Evolutionary conservation across 495 filamentous ascomycete species (phyloP).

Genomic region (Darksidea phi): DNA sequence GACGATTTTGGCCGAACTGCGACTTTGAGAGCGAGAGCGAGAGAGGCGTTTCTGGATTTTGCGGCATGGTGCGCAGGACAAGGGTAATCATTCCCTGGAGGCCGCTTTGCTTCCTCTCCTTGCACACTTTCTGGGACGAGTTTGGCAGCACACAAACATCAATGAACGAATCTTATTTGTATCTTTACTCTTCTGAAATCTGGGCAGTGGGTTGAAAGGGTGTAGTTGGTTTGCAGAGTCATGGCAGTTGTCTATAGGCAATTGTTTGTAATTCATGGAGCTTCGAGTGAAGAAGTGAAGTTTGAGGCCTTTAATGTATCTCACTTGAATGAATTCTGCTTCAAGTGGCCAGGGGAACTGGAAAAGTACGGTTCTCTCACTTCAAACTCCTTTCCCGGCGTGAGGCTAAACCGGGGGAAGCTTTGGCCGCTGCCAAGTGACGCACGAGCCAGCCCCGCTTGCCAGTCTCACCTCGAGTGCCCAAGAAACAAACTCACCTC

Average conservation of each 20-base stretch:
- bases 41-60: conserved; percentile 15
- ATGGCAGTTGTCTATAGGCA: too few relatives aligned
- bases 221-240: not conserved
- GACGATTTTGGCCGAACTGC: conserved; percentile 83
- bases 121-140: not conserved
- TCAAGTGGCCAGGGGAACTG: too few relatives aligned
- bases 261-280: too few relatives aligned
- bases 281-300: too few relatives aligned
- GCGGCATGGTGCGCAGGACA: not conserved
- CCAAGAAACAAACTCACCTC: not conserved
- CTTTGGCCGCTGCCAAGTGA: not conserved
- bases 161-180: conserved; percentile 38
- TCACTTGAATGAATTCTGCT: too few relatives aligned
- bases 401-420: too few relatives aligned
- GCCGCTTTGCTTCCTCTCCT: not conserved
- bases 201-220: not conserved
- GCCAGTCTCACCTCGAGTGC: too few relatives aligned
- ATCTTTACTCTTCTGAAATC: conserved; percentile 18
- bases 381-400: too few relatives aligned
- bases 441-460: too few relatives aligned
- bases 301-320: too few relatives aligned
- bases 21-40: conserved; percentile 67
- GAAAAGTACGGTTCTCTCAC: too few relatives aligned
- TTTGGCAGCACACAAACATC: not conserved
- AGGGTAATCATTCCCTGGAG: not conserved